Base-by-base conservation (phyloP, 306 rosid genomes). In the Cicer judaicum region DNA sequence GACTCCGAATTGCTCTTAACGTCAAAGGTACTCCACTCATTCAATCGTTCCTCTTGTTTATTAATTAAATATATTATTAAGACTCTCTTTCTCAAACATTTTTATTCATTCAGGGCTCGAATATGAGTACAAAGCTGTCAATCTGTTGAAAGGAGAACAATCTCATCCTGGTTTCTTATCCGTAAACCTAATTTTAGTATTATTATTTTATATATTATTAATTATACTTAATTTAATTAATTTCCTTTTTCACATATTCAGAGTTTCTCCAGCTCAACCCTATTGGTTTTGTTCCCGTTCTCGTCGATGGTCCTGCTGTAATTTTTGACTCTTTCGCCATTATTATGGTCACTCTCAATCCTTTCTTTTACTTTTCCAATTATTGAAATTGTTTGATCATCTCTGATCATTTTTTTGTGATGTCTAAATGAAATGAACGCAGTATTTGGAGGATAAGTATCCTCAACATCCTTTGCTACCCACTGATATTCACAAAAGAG, bases 391-490 rank as follows among this genome's bases (percentile, higher is more conserved):
- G 54, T 65, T 36, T n/a, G 5, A 6, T 6, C 1, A 10, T 41
- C 19, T 29, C 1, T 63, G 36, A 29, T 4, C 18, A 7, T 68
- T 55, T 15, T 15, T 82, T 34, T 34, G 8, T 54, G 24, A 38
- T 43, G 8, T 53, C 10, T 48, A 2, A 42, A 41, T 15, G 13
- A n/a, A 13, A 8, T 50, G 39, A 2, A 8, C 19, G 18, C 83
- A 91, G 98, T 89, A 89, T 84, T 80, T 93, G 84, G 98, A 93
- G 38, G 92, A 87, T 36, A 93, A 93, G 86, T 93, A 84, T 83
- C 90, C 97, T 19, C 88, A 84, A 43, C 83, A 78, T 82, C 92
- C 94, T 7, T 73, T 93, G 52, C 83, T 93, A 52, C 98, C 97
- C 74, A 19, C 5, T 54, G 92, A 89, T 81, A 80, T 87, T 72